Percentiles rank a stretch among this genome's conserved stretches.
Evolutionary conservation across 2,329 filamentous ascomycete genomes (phyloP).

Genomic region (Capronia epimyces): DNA sequence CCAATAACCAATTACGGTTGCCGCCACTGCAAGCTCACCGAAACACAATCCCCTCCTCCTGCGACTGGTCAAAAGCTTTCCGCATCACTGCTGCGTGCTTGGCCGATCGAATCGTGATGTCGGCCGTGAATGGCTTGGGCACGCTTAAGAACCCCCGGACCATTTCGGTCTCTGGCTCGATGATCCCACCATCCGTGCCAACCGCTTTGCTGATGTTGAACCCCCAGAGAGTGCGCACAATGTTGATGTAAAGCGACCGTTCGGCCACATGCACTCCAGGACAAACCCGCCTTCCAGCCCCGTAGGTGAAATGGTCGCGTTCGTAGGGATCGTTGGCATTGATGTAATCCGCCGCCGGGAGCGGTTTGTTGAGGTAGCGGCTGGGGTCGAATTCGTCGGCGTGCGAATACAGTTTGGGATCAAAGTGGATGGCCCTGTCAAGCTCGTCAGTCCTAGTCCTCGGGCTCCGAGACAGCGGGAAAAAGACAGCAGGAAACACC

Average conservation of each 20-base stretch:
- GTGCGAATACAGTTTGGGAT: background rate
- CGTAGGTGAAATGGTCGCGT: constrained; percentile 5
- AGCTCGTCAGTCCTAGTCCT: constrained; percentile 43
- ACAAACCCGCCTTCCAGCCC: background rate
- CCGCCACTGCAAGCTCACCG: no score
- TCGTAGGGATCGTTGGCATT: background rate
- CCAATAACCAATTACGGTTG: no score
- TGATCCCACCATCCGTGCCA: background rate
- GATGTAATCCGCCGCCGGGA: background rate
- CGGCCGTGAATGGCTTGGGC: background rate
- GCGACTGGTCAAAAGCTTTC: no score
- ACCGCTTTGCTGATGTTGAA: background rate
- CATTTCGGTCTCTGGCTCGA: constrained; percentile 2
- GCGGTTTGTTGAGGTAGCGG: background rate
- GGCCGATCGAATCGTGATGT: background rate
- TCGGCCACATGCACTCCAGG: constrained; percentile 4
- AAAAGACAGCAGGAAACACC: no score
- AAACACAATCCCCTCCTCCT: no score
- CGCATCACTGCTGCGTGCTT: no score
- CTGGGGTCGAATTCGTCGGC: background rate
- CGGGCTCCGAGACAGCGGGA: background rate
- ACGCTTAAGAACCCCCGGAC: background rate
- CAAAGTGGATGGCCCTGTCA: constrained; percentile 16
- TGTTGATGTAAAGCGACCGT: constrained; percentile 1
- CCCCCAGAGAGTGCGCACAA: constrained; percentile 1